These are phyloP conservation scores for Cavenderia fasciculata DNA, from an alignment of 78 protist species.

Conservation along the genomic window DNA sequence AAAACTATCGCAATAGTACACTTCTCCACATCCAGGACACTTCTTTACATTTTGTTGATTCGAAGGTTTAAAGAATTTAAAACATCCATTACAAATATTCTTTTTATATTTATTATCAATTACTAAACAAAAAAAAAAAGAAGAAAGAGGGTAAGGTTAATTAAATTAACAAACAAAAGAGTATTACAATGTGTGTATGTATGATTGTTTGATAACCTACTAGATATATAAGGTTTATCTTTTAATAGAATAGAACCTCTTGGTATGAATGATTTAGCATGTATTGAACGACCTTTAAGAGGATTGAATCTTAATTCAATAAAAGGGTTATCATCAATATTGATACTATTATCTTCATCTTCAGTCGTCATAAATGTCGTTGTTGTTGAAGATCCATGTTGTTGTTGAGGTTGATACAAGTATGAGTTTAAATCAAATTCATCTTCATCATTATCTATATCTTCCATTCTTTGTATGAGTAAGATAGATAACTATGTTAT, in stretches of 20 bases:
- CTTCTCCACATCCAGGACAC: conserved; percentile 64
- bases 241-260: conserved; percentile 23
- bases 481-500: too few species aligned
- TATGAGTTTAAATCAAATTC: too few species aligned
- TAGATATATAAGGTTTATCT: conserved; percentile 39
- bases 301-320: background rate
- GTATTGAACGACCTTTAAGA: conserved; percentile 35
- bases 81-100: conserved; percentile 58
- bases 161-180: background rate
- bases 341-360: background rate
- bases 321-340: conserved; percentile 27
- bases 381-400: too few species aligned
- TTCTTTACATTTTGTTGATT: conserved; percentile 33
- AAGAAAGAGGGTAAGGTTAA: background rate
- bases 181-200: background rate
- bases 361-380: too few species aligned
- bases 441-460: too few species aligned
- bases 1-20: conserved; percentile 33
- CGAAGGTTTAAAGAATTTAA: conserved; percentile 23
- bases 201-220: background rate
- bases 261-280: conserved; percentile 38
- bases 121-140: background rate
- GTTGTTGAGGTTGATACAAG: too few species aligned
- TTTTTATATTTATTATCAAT: conserved; percentile 33
- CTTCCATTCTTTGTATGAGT: too few species aligned